A percentile compares a stretch with the other conserved stretches of the same genome.
Conservation (phyloP, 2,329 filamentous ascomycete species). For the Bipolaris oryzae region DNA sequence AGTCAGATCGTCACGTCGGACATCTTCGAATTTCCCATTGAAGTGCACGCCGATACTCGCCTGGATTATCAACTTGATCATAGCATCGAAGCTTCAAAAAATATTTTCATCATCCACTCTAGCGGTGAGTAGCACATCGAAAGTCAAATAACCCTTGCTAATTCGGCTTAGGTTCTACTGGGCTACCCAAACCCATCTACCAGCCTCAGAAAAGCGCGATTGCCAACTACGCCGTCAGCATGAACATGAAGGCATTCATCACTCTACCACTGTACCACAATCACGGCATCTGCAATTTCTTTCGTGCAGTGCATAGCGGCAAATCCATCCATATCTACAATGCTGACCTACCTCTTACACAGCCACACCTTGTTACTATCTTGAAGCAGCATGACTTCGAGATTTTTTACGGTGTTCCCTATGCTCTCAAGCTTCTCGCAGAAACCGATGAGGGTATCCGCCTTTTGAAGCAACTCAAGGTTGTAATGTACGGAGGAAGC, state of each 20-base stretch:
- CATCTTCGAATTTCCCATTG: slow-evolving; percentile 30
- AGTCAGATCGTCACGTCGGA: slow-evolving; percentile 21
- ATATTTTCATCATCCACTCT: slow-evolving; percentile 35
- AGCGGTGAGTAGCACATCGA: slow-evolving; percentile 28
- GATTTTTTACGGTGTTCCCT: slow-evolving; percentile 68
- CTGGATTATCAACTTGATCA: slow-evolving; percentile 32
- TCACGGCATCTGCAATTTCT: slow-evolving; percentile 37
- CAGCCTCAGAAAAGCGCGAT: slow-evolving; percentile 56
- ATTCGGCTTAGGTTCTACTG: slow-evolving; percentile 58
- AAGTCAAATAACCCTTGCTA: neutral
- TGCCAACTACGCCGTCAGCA: slow-evolving; percentile 27
- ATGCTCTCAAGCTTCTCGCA: slow-evolving; percentile 66
- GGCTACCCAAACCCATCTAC: slow-evolving; percentile 67
- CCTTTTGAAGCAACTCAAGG: slow-evolving; percentile 55
- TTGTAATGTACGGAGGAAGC: slow-evolving; percentile 64
- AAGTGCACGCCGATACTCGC: slow-evolving; percentile 32
- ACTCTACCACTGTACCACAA: slow-evolving; percentile 34
- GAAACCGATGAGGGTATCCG: slow-evolving; percentile 63
- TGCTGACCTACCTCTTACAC: slow-evolving; percentile 32
- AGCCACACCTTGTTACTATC: slow-evolving; percentile 23
- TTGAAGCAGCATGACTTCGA: slow-evolving; percentile 49
- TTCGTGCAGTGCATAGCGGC: slow-evolving; percentile 31
- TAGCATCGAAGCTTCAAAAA: slow-evolving; percentile 23
- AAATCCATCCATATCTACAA: slow-evolving; percentile 37
- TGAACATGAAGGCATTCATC: slow-evolving; percentile 33